Conservation (phyloP, 441 rosid genomes). For the Eutrema salsugineum region DNA sequence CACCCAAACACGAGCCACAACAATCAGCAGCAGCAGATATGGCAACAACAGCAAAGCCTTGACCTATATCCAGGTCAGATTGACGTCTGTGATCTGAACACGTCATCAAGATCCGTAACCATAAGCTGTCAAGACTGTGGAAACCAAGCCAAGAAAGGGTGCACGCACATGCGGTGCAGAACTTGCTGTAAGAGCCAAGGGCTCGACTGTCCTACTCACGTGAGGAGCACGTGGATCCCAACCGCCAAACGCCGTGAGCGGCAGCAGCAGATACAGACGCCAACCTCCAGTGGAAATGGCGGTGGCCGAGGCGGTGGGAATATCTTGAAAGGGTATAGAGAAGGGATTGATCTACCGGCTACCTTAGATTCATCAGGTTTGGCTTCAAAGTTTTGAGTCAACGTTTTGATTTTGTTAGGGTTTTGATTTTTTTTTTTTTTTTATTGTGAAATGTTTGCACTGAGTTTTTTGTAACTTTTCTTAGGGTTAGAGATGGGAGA, state of each 20-base stretch:
- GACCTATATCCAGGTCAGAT: slow-evolving; percentile 43
- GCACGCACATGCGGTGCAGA: slow-evolving; percentile 44
- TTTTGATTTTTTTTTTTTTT: neutral
- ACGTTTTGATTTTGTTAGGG: neutral
- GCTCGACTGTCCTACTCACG: slow-evolving; percentile 48
- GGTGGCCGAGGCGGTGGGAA: neutral
- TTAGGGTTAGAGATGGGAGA: slow-evolving; percentile 36
- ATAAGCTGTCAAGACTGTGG: slow-evolving; percentile 56
- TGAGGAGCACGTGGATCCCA: slow-evolving; percentile 56
- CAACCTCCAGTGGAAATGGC: neutral
- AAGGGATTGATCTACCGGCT: neutral
- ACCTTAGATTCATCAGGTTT: slow-evolving; percentile 20
- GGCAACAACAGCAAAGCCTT: slow-evolving; percentile 57
- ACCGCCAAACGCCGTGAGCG: slow-evolving; percentile 36
- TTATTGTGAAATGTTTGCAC: neutral
- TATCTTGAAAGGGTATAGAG: neutral
- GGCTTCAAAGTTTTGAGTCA: neutral
- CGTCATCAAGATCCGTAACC: slow-evolving; percentile 34
- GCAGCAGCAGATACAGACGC: neutral
- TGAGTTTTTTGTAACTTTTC: neutral
- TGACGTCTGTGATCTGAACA: slow-evolving; percentile 39
- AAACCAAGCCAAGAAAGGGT: slow-evolving; percentile 58
- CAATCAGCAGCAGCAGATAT: slow-evolving; percentile 32
- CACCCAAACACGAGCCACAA: slow-evolving; percentile 20
- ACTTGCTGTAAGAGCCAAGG: slow-evolving; percentile 55